A percentile compares a stretch with the other conserved stretches of the same genome.
phyloP scores from a whole-genome alignment of 768 basidiomycete genomes.

The Phlegmacium glaucopus region DNA sequence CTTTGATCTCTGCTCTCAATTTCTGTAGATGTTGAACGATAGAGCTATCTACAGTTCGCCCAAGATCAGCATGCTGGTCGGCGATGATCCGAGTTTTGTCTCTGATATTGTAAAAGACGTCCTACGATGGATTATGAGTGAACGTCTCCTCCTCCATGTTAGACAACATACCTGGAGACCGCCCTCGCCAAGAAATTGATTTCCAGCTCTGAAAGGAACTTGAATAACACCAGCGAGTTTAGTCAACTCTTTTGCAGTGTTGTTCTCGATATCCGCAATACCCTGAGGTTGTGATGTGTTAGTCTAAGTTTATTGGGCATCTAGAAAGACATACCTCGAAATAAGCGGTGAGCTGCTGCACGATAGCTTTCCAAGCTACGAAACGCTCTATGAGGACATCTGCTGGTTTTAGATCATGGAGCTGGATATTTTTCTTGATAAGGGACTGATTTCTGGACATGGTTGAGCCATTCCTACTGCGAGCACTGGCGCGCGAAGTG shows the following conservation, averaged over 20 bases:
- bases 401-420: conserved; percentile 86
- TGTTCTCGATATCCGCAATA: conserved; percentile 86
- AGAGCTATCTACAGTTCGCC: conserved; percentile 92
- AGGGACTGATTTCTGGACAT: conserved; percentile 79
- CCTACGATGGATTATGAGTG: conserved; percentile 39
- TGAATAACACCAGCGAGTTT: conserved; percentile 96
- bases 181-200: conserved; percentile 98
- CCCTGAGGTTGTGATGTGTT: conserved; percentile 34
- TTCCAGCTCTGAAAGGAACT: conserved; percentile 92
- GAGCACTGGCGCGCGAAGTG: conserved; percentile 66
- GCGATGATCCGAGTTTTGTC: conserved; percentile 93
- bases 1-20: conserved; percentile 92
- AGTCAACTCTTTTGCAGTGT: conserved; percentile 87
- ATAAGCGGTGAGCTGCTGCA: conserved; percentile 92
- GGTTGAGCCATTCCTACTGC: conserved; percentile 54
- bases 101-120: conserved; percentile 88
- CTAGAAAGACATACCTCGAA: conserved; percentile 53
- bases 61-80: conserved; percentile 95
- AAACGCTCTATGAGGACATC: conserved; percentile 97
- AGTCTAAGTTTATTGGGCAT: background rate
- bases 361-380: conserved; percentile 93
- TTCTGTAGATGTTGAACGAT: conserved; percentile 98
- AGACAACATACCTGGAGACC: conserved; percentile 68
- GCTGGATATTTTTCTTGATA: conserved; percentile 92
- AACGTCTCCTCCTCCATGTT: background rate